Evolutionary conservation across 2,329 filamentous ascomycete species (phyloP).

Genomic region (Lasiodiplodia sp.): DNA sequence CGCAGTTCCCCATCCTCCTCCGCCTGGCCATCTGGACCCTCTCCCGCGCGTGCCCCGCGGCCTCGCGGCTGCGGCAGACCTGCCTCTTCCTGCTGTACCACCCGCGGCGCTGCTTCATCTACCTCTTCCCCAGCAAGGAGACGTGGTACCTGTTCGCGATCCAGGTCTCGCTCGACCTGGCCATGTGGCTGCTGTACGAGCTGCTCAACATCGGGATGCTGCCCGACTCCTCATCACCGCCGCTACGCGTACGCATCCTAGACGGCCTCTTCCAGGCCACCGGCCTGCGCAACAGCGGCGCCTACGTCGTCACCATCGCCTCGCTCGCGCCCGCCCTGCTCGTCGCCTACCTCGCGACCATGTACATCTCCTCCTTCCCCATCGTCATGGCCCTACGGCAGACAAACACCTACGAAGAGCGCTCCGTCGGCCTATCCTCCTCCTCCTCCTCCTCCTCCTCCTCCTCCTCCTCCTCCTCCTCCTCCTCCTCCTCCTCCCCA

Average conservation of each 20-base stretch:
- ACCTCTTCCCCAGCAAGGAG: constrained; percentile 68
- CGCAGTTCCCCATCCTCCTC: constrained; percentile 70
- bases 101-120: constrained; percentile 64
- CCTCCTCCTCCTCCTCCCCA: constrained; percentile 23
- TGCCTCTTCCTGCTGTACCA: constrained; percentile 49
- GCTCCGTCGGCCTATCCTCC: constrained; percentile 68
- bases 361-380: constrained; percentile 71
- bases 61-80: constrained; percentile 37
- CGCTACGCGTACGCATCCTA: constrained; percentile 62
- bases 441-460: constrained; percentile 28
- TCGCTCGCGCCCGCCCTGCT: constrained; percentile 64
- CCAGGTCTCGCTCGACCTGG: constrained; percentile 65
- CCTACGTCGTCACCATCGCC: constrained; percentile 69
- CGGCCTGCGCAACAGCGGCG: constrained; percentile 68
- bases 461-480: neutral
- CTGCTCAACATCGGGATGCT: constrained; percentile 70
- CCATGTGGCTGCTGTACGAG: constrained; percentile 72
- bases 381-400: constrained; percentile 70
- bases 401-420: constrained; percentile 76
- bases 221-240: constrained; percentile 49
- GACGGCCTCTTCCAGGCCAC: constrained; percentile 72
- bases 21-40: constrained; percentile 66
- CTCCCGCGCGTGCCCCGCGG: constrained; percentile 40
- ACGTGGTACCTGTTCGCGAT: constrained; percentile 73
- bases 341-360: constrained; percentile 68